Base-by-base conservation (phyloP, 2,329 filamentous ascomycete genomes). In the Acarospora socialis region DNA sequence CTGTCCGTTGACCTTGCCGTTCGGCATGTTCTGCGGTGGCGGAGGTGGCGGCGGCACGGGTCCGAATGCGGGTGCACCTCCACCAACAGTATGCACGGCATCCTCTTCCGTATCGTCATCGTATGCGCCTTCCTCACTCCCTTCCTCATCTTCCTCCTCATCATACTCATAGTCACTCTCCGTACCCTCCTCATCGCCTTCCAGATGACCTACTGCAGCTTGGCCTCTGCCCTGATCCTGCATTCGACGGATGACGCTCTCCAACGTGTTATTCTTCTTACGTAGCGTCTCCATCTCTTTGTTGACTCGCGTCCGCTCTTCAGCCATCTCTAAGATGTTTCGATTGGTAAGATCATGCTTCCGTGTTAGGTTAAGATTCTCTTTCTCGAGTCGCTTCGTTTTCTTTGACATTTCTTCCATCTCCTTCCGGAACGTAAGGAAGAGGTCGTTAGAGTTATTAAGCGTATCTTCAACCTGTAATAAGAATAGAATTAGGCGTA, bases 331-430 rank as follows among this genome's bases (percentile, higher is more conserved):
- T 37, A 94, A 73, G 50, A 98, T 94, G 55, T 93, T 95, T 43
- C 81, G 77, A 49, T 90, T 90, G 16, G 86, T 92, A 28, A 82
- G 75, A 46, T 94, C 86, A 54, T 94, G 87, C 56, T 94, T 93
- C 34, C 87, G 74, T 43, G 83, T 92, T 31, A 93, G 69, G 12
- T 73, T 78, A 46, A 90, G 78, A 48, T 98, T 95, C 51, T 98
- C 90, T 59, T 93, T 93, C 55, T 98, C 90, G 32, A 98, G 65
- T 16, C 84, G 77, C 58, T 94, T 94, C 4, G 87, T 93, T 63
- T 95, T 95, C 63, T 94, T 94, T 1, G 86, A 93, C 86, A 95
- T 95, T 51, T 95, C 90, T 59, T 95, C 90, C 86, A 95, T 95
- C 59, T 95, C 90, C 61, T 93, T 94, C 33, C 87, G 74, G 59